These are phyloP conservation scores for Penicillium egyptiacum DNA, from an alignment of 495 filamentous ascomycete genomes.

Conservation along the genomic window DNA sequence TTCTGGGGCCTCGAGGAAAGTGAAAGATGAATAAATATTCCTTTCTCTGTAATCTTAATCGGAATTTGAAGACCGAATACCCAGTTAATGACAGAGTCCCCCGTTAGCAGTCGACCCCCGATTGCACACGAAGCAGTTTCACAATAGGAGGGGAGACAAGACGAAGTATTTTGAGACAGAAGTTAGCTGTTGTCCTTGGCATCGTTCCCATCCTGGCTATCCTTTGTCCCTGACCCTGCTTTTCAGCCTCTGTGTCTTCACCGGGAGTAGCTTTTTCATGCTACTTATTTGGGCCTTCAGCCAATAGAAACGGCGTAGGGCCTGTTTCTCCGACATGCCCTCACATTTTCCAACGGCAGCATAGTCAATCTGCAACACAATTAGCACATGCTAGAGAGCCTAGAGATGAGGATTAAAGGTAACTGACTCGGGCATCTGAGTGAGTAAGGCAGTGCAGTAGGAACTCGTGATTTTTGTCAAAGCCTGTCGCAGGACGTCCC, in stretches of 20 bases:
- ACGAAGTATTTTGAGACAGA: too few relatives aligned
- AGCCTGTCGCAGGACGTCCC: not conserved
- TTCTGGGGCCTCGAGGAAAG: not conserved
- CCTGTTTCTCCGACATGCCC: not conserved
- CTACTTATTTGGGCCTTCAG: not conserved
- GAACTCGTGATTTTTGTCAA: not conserved
- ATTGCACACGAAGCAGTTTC: too few relatives aligned
- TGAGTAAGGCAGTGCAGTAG: not conserved
- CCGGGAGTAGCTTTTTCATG: not conserved
- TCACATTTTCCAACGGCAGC: not conserved
- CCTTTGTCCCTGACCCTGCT: not conserved
- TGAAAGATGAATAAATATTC: not conserved
- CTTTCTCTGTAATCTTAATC: too few relatives aligned
- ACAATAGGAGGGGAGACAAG: too few relatives aligned
- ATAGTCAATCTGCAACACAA: not conserved
- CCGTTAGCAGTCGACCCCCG: too few relatives aligned
- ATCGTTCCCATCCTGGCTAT: not conserved
- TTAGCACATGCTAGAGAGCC: not conserved
- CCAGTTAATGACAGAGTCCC: too few relatives aligned
- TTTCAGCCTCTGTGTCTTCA: not conserved
- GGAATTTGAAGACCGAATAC: too few relatives aligned
- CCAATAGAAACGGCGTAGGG: not conserved
- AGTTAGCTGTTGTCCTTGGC: not conserved
- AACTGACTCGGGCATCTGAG: not conserved
- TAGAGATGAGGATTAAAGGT: fast-evolving